phyloP scores from a whole-genome alignment of 2,329 filamentous ascomycete genomes.

The Sarocladiaceae sp. region DNA sequence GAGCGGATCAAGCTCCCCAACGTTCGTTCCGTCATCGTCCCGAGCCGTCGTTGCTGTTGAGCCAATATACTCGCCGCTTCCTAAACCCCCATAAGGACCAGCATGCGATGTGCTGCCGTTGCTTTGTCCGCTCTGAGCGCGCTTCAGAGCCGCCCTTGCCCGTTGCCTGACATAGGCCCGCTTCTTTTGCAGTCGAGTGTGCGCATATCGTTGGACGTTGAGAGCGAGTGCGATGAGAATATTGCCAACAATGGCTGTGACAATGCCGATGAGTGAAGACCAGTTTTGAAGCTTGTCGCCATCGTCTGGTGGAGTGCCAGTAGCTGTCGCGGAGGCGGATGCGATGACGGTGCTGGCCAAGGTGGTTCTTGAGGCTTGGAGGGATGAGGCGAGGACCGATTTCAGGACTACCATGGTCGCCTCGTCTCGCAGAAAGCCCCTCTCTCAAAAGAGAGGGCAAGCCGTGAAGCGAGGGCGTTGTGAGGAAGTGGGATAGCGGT shows the following conservation, averaged over 20 bases:
- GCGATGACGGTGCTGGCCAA: conserved; percentile 15
- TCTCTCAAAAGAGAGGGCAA: no score
- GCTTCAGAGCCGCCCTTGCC: conserved; percentile 47
- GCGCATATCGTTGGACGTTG: conserved; percentile 94
- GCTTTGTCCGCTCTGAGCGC: conserved; percentile 22
- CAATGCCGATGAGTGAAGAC: conserved; percentile 92
- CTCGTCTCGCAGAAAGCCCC: no score
- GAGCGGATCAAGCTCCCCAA: conserved; percentile 45
- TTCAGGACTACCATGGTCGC: no score
- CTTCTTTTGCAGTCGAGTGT: conserved; percentile 74
- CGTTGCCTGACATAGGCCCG: conserved; percentile 51
- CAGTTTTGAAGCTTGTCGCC: conserved; percentile 58
- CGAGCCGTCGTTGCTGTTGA: conserved; percentile 22
- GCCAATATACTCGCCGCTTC: conserved; percentile 12
- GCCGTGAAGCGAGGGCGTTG: no score
- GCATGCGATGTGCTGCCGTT: conserved; percentile 15
- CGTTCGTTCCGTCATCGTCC: conserved; percentile 14
- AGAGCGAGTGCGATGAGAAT: conserved; percentile 90
- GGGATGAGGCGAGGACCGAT: no score
- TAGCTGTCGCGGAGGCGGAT: no score
- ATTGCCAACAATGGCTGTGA: conserved; percentile 89
- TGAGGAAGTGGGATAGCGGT: no score
- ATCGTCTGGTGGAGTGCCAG: conserved; percentile 13
- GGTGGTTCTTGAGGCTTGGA: neutral
- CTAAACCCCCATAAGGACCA: conserved; percentile 29